Base-by-base conservation (phyloP, 352 stramenopile species). In the Phytophthora lateralis region DNA sequence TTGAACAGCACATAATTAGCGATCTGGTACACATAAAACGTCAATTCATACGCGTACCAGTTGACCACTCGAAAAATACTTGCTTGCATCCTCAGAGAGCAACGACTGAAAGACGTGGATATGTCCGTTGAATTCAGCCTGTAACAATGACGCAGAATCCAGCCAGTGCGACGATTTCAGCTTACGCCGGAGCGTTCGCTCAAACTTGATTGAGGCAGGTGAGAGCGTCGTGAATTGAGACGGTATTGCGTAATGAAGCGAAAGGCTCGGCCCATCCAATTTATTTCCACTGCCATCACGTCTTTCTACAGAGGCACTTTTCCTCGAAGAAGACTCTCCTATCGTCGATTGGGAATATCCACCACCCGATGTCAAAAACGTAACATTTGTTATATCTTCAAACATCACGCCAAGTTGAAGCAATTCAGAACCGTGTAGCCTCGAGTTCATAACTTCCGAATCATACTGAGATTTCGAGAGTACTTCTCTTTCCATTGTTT, bases 101-200 rank as follows among this genome's bases (percentile, higher is more conserved):
- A 45, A 46, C 3, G 74, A 48, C 17, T 75, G 47, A 37, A 82
- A 80, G 9, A 78, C 35, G 17, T 75, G 69, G 12, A 68, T 54
- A 29, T 69, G 54, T 20, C 61, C 50, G 12, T 46, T 54, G 8
- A 67, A 68, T 24, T 70, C 53, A 45, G 66, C 58, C 14, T 29
- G 29, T 24, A 54, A 45, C 9, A 21, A 14, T 7, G 46, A 47
- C 12, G 26, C 3, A 42, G 7, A 32, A 15, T 37, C 29, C 2
- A 59, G 11, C 55, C 55, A 60, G 45, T 27, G 20, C 26, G 52
- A 53, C 21, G 3, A 45, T 34, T 37, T 44, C 12, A 82, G 20
- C 34, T 75, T 80, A 32, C 73, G 64, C 29, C 41, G 44, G 24
- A 70, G 41, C n/a, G 50, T 71, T 9, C 73, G 73, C 24, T 72